Conservation (phyloP, 345 rosid species). For the Eucalyptus melliodora region DNA sequence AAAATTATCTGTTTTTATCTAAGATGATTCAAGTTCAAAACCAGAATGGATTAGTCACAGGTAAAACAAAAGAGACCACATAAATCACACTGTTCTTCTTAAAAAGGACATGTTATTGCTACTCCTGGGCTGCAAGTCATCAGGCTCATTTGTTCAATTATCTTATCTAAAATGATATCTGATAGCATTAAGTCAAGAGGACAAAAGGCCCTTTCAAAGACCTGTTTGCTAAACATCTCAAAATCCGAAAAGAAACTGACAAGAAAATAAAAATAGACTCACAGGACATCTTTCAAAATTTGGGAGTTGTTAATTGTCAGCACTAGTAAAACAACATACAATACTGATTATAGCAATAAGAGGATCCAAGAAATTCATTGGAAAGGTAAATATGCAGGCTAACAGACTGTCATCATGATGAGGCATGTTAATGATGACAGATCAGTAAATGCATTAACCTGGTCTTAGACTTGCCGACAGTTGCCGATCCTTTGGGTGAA, state of each 20-base stretch:
- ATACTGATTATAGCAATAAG: not conserved
- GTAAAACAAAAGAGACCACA: not conserved
- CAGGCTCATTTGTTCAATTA: not conserved
- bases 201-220: not conserved
- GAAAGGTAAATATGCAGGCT: not conserved
- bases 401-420: not conserved
- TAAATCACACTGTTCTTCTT: not conserved
- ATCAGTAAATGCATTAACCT: conserved; percentile 30
- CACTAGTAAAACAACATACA: not conserved
- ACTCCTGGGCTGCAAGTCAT: not conserved
- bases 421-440: not conserved
- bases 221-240: not conserved
- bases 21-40: not conserved
- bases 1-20: not conserved
- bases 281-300: not conserved
- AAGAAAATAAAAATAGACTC: not conserved
- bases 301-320: not conserved
- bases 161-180: not conserved
- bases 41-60: not conserved
- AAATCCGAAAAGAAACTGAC: not conserved
- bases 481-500: conserved; percentile 32
- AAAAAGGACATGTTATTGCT: not conserved
- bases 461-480: conserved; percentile 43
- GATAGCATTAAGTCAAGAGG: not conserved
- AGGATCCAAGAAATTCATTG: not conserved